A percentile compares a stretch with the other conserved stretches of the same genome.
Evolutionary conservation across 768 basidiomycete species (phyloP).

Genomic region (Mycena amicta): DNA sequence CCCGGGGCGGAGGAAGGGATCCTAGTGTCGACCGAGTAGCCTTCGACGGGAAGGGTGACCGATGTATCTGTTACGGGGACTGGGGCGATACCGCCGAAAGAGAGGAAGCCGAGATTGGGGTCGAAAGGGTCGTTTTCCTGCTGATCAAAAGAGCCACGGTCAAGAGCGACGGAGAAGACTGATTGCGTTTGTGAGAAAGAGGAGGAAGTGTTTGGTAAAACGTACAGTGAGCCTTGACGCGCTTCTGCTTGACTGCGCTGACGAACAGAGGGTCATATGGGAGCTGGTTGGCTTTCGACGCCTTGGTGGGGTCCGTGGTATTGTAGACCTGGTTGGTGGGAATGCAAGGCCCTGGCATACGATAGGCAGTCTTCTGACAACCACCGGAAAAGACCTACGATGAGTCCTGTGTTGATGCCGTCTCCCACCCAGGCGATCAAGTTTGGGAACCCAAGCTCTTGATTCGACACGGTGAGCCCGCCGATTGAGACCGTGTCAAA

Average conservation of each 20-base stretch:
- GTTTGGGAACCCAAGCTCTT: constrained; percentile 26
- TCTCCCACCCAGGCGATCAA: constrained; percentile 26
- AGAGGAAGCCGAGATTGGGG: constrained; percentile 26
- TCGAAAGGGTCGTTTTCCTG: constrained; percentile 24
- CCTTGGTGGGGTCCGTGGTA: constrained; percentile 24
- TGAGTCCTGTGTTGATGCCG: constrained; percentile 19
- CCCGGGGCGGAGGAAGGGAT: constrained; percentile 14
- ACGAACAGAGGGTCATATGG: constrained; percentile 24
- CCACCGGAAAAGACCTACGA: constrained; percentile 9
- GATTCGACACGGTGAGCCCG: constrained; percentile 18
- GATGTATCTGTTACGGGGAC: constrained; percentile 18
- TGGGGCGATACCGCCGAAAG: constrained; percentile 29
- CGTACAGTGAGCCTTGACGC: constrained; percentile 20
- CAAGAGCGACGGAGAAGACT: constrained; percentile 28
- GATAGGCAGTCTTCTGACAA: too few species aligned
- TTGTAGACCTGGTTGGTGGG: constrained; percentile 26
- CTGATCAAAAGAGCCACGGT: constrained; percentile 24
- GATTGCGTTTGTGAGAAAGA: background rate
- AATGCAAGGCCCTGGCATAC: constrained; percentile 22
- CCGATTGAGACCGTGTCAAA: constrained; percentile 26
- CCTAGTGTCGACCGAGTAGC: constrained; percentile 22
- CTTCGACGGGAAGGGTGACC: constrained; percentile 23
- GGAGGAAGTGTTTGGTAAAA: background rate
- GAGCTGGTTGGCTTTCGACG: constrained; percentile 10
- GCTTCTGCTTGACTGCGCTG: constrained; percentile 18